These are phyloP conservation scores for Oryza glaberrima DNA, from an alignment of 176 grass and related monocot species.

Conservation along the genomic window DNA sequence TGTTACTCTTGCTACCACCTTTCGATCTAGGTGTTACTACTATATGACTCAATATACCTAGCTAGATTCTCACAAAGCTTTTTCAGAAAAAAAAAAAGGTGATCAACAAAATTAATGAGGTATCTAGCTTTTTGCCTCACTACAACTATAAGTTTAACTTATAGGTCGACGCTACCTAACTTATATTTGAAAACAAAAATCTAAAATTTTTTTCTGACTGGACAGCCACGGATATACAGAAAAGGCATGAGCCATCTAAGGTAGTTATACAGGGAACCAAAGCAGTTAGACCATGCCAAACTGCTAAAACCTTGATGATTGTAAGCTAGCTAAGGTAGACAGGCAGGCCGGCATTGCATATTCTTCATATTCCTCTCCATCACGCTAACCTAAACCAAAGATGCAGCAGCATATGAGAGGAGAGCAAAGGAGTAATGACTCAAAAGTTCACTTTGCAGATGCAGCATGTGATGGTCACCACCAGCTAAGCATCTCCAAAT, in stretches of 20 bases:
- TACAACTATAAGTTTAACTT: too few relatives aligned
- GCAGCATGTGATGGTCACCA: constrained; percentile 35
- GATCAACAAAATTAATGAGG: not conserved
- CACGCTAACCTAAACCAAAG: constrained; percentile 17
- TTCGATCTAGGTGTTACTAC: not conserved
- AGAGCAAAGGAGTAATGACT: not conserved
- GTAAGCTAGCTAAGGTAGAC: not conserved
- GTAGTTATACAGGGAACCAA: not conserved
- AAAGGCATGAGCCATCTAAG: constrained; percentile 34
- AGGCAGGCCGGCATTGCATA: not conserved
- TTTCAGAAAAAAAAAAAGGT: not conserved
- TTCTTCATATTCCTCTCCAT: not conserved
- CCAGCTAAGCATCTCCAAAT: constrained; percentile 12
- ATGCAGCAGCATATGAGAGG: constrained; percentile 7
- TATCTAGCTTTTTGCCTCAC: not conserved
- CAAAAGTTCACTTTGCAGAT: constrained; percentile 42
- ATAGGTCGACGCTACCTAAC: not conserved
- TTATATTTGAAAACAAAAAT: not conserved
- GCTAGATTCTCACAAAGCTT: constrained; percentile 7
- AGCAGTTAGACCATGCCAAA: constrained; percentile 38
- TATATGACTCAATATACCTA: not conserved
- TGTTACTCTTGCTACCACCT: not conserved
- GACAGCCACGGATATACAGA: not conserved
- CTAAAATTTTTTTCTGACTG: not conserved
- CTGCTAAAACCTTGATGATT: not conserved